phyloP scores from a whole-genome alignment of 148 eudicot genomes.

The Spergularia marina region DNA sequence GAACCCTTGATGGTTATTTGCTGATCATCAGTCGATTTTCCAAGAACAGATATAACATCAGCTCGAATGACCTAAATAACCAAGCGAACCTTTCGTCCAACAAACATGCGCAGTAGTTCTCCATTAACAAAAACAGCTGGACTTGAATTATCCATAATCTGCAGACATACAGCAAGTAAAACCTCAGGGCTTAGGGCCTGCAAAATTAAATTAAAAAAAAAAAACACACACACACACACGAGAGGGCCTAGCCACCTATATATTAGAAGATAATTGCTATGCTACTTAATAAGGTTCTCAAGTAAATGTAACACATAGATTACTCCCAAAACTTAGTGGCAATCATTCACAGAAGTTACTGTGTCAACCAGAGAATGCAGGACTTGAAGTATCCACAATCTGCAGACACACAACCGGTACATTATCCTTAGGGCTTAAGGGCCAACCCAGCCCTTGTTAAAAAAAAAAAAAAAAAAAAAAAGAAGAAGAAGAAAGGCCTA shows the following conservation, averaged over 20 bases:
- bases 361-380: slow-evolving; percentile 29
- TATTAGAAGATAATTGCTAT: too few species aligned
- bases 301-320: too few species aligned
- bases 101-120: slow-evolving; percentile 56
- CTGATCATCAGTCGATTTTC: slow-evolving; percentile 77
- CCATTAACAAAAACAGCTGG: slow-evolving; percentile 83
- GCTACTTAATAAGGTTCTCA: too few species aligned
- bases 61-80: slow-evolving; percentile 71
- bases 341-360: too few species aligned
- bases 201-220: too few species aligned
- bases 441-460: too few species aligned
- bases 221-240: too few species aligned
- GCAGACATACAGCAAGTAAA: slow-evolving; percentile 5
- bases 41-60: slow-evolving; percentile 56
- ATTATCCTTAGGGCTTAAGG: neutral
- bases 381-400: slow-evolving; percentile 86
- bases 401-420: slow-evolving; percentile 13
- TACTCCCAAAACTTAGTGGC: too few species aligned
- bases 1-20: slow-evolving; percentile 70
- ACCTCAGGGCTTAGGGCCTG: neutral
- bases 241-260: too few species aligned
- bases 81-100: slow-evolving; percentile 71
- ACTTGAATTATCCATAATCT: slow-evolving; percentile 82
- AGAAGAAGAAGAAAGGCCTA: too few species aligned
- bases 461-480: too few species aligned